Evolutionary conservation across 495 filamentous ascomycete species (phyloP), one percentile per base, ranked within the genome.

Genomic region (Pyronema domesticum): DNA sequence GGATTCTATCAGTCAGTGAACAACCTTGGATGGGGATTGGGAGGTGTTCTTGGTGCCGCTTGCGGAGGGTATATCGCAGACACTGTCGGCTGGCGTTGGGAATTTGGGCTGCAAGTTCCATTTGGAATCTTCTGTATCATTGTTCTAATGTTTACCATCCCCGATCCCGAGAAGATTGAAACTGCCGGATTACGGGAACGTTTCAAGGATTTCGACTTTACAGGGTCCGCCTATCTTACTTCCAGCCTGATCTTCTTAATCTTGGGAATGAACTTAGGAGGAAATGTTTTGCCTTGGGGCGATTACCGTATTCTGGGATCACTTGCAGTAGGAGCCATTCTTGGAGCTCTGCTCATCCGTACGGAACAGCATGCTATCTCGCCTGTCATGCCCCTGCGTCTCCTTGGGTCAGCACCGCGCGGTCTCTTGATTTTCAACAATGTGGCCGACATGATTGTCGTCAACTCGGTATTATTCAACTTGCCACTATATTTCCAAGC

Each of bases 401-500:
- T 87, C 1, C 60, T 89, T 3, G 68, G 68, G 14, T 70, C 74
- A 33, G 67, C 74, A 3, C 82, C 85, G 5, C 74, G 78, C 7
- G 77, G 75, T 14, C 78, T 76, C 55, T 70, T 87, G n/a, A 75
- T 86, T 46, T 77, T 85, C 58, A 74, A 75, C 36, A 86, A 83
- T 65, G 78, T 78, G 66, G 79, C 86, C 57, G 76, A 72, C 1
- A 67, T 75, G 13, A 70, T 85, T 19, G 72, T 81, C 3, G 61
- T 79, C 53, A 82, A 84, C 64, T 78, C 81, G 59, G 46, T 85
- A 59, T 65, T 83, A 45, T 89, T 88, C 68, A 88, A 89, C 63
- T 75, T 80, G 48, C 84, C 83, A 0, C 69, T 89, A 17, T 89
- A 80, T 70, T 89, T 88, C 69, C 83, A 87, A 66, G 82, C 80